These are phyloP conservation scores for Geum urbanum DNA, from an alignment of 306 rosid genomes.

Conservation along the genomic window DNA sequence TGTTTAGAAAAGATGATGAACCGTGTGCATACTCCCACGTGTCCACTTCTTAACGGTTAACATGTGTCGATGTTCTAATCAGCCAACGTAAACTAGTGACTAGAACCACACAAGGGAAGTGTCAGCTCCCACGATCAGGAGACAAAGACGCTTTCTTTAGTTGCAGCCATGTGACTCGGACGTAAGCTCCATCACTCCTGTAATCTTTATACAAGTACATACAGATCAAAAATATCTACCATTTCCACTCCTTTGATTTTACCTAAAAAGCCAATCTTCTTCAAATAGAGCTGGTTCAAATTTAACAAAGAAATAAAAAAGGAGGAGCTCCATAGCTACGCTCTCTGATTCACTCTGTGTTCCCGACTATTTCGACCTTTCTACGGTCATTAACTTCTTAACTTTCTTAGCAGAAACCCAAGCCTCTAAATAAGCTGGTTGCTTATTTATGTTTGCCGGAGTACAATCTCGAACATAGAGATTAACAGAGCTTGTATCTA, in stretches of 20 bases:
- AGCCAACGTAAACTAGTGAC: too few relatives aligned
- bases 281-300: not conserved
- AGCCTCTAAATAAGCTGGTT: not conserved
- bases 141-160: not conserved
- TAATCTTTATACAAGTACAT: not conserved
- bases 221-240: not conserved
- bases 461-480: not conserved
- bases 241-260: not conserved
- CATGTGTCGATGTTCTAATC: too few relatives aligned
- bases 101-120: too few relatives aligned
- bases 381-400: not conserved
- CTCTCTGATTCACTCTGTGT: not conserved
- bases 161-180: slow-evolving; percentile 3
- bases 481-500: not conserved
- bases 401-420: not conserved
- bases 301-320: not conserved
- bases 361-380: slow-evolving; percentile 11
- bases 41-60: not conserved
- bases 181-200: not conserved
- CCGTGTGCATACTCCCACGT: not conserved
- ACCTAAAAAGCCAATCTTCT: not conserved
- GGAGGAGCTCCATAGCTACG: not conserved
- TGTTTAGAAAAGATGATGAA: too few relatives aligned
- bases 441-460: not conserved
- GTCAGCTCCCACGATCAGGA: not conserved